phyloP scores from a whole-genome alignment of 129 eudicot genomes.

The Artemisia argyi region DNA sequence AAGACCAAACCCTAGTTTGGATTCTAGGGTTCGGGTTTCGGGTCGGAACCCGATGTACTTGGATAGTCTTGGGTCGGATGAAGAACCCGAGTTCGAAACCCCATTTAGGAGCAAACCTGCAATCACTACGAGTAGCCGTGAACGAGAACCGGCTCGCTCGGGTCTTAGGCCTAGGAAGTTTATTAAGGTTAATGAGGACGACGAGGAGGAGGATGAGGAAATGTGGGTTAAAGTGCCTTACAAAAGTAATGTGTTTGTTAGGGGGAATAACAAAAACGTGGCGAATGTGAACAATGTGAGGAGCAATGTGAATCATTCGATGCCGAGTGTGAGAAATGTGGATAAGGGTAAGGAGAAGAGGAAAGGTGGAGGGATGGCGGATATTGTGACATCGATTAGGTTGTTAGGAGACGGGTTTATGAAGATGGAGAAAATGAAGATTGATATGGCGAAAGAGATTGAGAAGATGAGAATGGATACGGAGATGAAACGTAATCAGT shows the following conservation, averaged over 20 bases:
- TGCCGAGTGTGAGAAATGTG: constrained; percentile 26
- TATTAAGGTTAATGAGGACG: constrained; percentile 34
- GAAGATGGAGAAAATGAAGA: constrained; percentile 87
- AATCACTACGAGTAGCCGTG: background rate
- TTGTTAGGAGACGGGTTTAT: constrained; percentile 77
- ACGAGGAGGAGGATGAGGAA: constrained; percentile 29
- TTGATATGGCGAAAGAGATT: constrained; percentile 79
- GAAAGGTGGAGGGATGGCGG: constrained; percentile 39
- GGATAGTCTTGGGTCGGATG: too few species aligned
- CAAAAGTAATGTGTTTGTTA: constrained; percentile 26
- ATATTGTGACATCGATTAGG: constrained; percentile 62
- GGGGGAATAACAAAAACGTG: constrained; percentile 16
- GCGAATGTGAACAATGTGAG: too few species aligned
- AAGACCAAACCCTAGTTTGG: constrained; percentile 27
- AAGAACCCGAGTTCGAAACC: background rate
- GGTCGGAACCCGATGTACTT: constrained; percentile 6
- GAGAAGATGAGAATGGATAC: constrained; percentile 72
- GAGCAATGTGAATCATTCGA: constrained; percentile 10
- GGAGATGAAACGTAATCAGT: constrained; percentile 74
- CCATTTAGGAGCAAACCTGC: constrained; percentile 15
- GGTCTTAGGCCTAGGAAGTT: constrained; percentile 35
- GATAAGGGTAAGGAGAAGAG: constrained; percentile 36
- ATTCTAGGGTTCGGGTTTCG: constrained; percentile 18
- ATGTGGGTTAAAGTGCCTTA: constrained; percentile 43
- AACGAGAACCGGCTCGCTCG: constrained; percentile 21